Evolutionary conservation across 139 green algal genomes (phyloP).

Genomic region (Pleodorina starrii): DNA sequence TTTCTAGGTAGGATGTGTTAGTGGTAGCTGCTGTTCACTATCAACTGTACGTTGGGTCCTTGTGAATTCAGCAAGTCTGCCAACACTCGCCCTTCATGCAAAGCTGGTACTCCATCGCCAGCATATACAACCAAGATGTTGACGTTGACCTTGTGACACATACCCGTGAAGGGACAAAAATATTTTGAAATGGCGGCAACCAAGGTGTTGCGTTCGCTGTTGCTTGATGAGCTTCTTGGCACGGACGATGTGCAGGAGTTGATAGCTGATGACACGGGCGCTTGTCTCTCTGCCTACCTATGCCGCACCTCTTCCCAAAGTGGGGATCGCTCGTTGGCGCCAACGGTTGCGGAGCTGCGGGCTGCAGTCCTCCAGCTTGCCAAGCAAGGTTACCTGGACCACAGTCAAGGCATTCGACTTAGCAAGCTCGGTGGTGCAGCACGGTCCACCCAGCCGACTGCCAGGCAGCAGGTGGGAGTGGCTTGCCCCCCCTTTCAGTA

Average conservation of each 20-base stretch:
- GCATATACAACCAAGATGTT: no score
- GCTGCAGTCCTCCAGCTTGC: neutral
- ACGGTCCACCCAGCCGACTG: neutral
- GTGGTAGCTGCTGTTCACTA: no score
- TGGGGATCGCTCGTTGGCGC: neutral
- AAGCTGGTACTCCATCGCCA: no score
- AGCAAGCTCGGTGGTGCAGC: neutral
- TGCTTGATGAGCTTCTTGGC: neutral
- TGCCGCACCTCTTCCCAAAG: neutral
- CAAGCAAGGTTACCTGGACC: conserved; percentile 20
- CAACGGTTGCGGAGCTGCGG: neutral
- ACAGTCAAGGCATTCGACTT: neutral
- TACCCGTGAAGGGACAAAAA: no score
- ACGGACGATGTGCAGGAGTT: neutral
- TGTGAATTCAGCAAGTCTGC: no score
- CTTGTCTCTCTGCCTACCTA: neutral
- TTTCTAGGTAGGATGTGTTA: no score
- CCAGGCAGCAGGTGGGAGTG: conserved; percentile 5
- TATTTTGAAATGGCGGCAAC: conserved; percentile 10
- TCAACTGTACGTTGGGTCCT: no score
- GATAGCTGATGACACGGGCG: neutral
- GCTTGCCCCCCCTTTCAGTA: no score
- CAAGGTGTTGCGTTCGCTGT: neutral
- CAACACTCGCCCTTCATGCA: no score
- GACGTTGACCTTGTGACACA: no score